These are phyloP conservation scores for Hypholoma sublateritium DNA, from an alignment of 768 basidiomycete species.

Conservation along the genomic window DNA sequence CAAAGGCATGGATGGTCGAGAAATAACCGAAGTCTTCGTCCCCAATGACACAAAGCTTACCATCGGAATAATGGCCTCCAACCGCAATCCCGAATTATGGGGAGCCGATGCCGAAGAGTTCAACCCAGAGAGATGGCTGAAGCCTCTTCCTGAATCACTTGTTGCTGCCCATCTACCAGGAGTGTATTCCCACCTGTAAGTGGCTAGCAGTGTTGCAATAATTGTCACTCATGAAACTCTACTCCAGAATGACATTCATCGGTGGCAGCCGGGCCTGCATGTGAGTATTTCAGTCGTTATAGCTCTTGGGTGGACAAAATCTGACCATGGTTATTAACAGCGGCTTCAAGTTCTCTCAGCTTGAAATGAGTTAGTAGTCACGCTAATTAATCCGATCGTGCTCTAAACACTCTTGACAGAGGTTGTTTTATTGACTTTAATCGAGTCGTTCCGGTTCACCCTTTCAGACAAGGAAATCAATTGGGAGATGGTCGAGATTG, in stretches of 20 bases:
- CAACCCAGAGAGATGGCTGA: constrained; percentile 42
- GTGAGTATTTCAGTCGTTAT: constrained; percentile 24
- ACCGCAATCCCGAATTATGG: constrained; percentile 37
- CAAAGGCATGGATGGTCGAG: constrained; percentile 34
- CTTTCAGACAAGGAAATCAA: constrained; percentile 8
- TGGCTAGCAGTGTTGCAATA: background rate
- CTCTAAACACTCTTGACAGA: background rate
- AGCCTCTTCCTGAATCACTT: constrained; percentile 18
- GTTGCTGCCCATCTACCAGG: constrained; percentile 20
- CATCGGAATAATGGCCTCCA: constrained; percentile 35
- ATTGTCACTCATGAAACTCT: background rate
- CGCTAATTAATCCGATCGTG: background rate
- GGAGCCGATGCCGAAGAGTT: constrained; percentile 40
- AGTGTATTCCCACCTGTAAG: constrained; percentile 24
- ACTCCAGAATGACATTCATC: constrained; percentile 34
- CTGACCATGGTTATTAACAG: constrained; percentile 19
- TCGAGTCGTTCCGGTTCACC: constrained; percentile 9
- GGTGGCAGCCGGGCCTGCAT: constrained; percentile 47
- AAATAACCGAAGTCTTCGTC: constrained; percentile 36
- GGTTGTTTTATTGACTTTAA: constrained; percentile 8
- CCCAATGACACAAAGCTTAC: constrained; percentile 41
- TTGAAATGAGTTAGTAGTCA: constrained; percentile 36
- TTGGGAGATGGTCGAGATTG: constrained; percentile 12
- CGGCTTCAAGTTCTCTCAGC: constrained; percentile 54
- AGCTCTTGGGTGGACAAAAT: background rate